Evolutionary conservation across 2,329 filamentous ascomycete species (phyloP).

Genomic region (Fusarium sp.): DNA sequence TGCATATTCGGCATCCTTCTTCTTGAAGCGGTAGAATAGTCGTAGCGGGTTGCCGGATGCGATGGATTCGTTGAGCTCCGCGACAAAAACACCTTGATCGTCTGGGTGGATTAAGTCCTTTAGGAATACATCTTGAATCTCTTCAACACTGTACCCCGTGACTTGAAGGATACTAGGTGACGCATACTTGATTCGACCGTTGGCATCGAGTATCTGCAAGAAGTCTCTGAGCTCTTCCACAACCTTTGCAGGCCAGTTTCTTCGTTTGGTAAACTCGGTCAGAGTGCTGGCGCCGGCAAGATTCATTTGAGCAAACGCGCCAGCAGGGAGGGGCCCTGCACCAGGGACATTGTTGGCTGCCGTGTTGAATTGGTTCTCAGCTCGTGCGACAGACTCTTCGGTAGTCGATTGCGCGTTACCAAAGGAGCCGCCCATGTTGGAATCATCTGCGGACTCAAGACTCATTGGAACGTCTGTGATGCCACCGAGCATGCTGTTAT

Average conservation of each 20-base stretch:
- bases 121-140: slow-evolving; percentile 81
- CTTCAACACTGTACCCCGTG: slow-evolving; percentile 79
- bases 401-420: slow-evolving; percentile 43
- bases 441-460: slow-evolving; percentile 56
- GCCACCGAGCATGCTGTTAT: slow-evolving; percentile 57
- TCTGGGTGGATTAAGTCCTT: slow-evolving; percentile 88
- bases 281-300: slow-evolving; percentile 59
- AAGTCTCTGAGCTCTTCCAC: slow-evolving; percentile 92
- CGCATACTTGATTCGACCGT: slow-evolving; percentile 87
- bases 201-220: slow-evolving; percentile 85
- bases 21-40: slow-evolving; percentile 88
- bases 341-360: slow-evolving; percentile 57
- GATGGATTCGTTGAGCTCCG: slow-evolving; percentile 91
- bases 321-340: slow-evolving; percentile 58
- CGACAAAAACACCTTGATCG: slow-evolving; percentile 84
- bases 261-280: slow-evolving; percentile 71
- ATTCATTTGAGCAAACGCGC: slow-evolving; percentile 53
- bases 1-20: slow-evolving; percentile 76
- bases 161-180: slow-evolving; percentile 81
- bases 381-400: slow-evolving; percentile 50
- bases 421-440: slow-evolving; percentile 42
- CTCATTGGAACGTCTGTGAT: slow-evolving; percentile 60
- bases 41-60: slow-evolving; percentile 82
- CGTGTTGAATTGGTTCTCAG: slow-evolving; percentile 54
- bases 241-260: slow-evolving; percentile 88